Percentiles rank a stretch among this genome's conserved stretches.
phyloP scores from a whole-genome alignment of 2,329 filamentous ascomycete species.

The Hypoxylon sp. region DNA sequence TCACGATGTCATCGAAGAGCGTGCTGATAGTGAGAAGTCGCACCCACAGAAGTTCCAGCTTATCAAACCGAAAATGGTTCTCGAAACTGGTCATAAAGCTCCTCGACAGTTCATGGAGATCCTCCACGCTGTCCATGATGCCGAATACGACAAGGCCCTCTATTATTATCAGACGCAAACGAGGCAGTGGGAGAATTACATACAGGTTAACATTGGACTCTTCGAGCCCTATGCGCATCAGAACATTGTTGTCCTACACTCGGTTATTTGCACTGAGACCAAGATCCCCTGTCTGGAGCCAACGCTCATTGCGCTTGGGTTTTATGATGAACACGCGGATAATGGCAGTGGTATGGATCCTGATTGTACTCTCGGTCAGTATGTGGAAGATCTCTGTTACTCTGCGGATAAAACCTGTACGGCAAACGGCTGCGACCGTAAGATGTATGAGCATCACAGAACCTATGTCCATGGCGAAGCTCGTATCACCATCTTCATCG shows the following conservation, averaged over 20 bases:
- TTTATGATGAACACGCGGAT: conserved; percentile 89
- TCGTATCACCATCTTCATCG: conserved; percentile 90
- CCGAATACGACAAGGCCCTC: conserved; percentile 94
- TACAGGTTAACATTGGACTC: conserved; percentile 86
- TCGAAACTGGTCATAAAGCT: conserved; percentile 81
- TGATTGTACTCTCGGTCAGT: conserved; percentile 94
- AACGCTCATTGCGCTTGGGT: conserved; percentile 88
- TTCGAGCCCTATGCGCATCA: conserved; percentile 97
- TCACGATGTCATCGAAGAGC: conserved; percentile 72
- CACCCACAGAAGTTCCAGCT: conserved; percentile 83
- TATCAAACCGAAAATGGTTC: conserved; percentile 95
- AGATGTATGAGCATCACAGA: conserved; percentile 91
- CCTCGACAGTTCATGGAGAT: conserved; percentile 92
- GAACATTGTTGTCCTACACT: conserved; percentile 94
- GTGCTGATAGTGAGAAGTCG: conserved; percentile 69
- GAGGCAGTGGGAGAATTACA: conserved; percentile 94
- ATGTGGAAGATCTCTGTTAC: conserved; percentile 89
- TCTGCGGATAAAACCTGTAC: conserved; percentile 81
- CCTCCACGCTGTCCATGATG: conserved; percentile 92
- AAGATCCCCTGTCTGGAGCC: conserved; percentile 94
- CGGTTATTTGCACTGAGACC: conserved; percentile 90
- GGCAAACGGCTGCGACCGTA: conserved; percentile 85
- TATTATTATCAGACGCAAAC: conserved; percentile 96
- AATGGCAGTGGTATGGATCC: conserved; percentile 74
- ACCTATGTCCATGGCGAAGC: conserved; percentile 98